Percentiles rank a stretch among this genome's conserved stretches.
Conservation (phyloP, 352 stramenopile genomes). For the Phytophthora colocasiae region DNA sequence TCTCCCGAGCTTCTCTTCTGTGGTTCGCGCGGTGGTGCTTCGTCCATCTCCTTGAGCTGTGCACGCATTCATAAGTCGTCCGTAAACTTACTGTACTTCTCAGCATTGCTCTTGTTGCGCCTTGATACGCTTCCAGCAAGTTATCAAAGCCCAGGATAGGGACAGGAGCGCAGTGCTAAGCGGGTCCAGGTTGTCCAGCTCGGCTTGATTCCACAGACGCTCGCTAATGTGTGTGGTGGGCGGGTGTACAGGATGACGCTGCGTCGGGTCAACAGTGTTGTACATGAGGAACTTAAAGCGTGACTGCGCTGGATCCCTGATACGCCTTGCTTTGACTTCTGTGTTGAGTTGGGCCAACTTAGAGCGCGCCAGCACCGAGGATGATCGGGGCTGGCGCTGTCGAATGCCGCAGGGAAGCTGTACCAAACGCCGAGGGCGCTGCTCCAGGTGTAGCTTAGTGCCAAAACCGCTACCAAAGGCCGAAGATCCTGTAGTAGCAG, state of each 20-base stretch:
- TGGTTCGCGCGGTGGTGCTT: slow-evolving; percentile 77
- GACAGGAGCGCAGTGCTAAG: slow-evolving; percentile 78
- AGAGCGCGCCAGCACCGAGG: slow-evolving; percentile 70
- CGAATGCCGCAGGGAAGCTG: slow-evolving; percentile 38
- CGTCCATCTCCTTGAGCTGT: slow-evolving; percentile 85
- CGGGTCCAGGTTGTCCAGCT: slow-evolving; percentile 88
- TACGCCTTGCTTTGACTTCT: slow-evolving; percentile 88
- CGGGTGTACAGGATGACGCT: slow-evolving; percentile 82
- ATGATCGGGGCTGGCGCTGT: slow-evolving; percentile 76
- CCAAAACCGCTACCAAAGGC: slow-evolving; percentile 50
- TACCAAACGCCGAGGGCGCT: slow-evolving; percentile 36
- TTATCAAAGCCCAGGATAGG: slow-evolving; percentile 83
- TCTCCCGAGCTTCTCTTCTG: slow-evolving; percentile 87
- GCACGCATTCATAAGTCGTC: slow-evolving; percentile 73
- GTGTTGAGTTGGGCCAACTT: slow-evolving; percentile 84
- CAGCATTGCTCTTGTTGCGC: slow-evolving; percentile 81
- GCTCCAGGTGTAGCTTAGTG: slow-evolving; percentile 23
- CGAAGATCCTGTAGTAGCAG: slow-evolving; percentile 32
- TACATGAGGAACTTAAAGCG: slow-evolving; percentile 92
- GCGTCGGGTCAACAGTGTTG: slow-evolving; percentile 86
- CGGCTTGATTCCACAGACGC: slow-evolving; percentile 84
- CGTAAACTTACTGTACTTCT: slow-evolving; percentile 86
- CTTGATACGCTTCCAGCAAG: slow-evolving; percentile 83
- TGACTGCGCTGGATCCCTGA: slow-evolving; percentile 81
- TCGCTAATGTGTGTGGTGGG: slow-evolving; percentile 86